Base-by-base conservation (phyloP, 129 eudicot species). In the Mikania micrantha region DNA sequence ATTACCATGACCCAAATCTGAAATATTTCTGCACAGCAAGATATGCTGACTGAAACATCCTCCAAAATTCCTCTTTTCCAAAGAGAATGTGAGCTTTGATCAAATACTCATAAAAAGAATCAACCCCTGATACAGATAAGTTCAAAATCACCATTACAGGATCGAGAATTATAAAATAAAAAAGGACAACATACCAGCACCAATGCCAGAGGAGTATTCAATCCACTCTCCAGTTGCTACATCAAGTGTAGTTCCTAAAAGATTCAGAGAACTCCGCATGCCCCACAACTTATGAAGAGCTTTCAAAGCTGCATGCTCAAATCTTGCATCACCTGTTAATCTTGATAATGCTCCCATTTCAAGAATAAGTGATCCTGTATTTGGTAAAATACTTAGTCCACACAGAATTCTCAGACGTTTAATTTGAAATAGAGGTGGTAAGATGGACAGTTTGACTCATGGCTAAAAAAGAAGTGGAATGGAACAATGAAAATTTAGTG, bases 1-100 rank as follows among this genome's bases (percentile, higher is more conserved):
- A 73, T 47, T 91, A 93, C 99, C 99, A 89, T 76, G 96, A 85
- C 44, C 96, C 99, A 44, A 86, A 82, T 89, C 92, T 84, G 61
- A 93, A 89, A 70, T 93, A 83, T 77, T 89, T 93, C 72, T 93
- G 99, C 56, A 84, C 93, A 67, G 81, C 92, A 76, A 89, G 57
- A 78, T 93, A 93, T 64, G 99, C 99, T n/a, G 96, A 81, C 61
- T 86, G 96, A 80, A 93, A 93, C 99, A 93, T 93, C 81, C 82
- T 81, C 99, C 99, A 93, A 69, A 73, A 84, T 66, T 89, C 99
- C 29, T 88, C 96, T 73, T 79, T 89, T 73, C 99, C 99, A 25
- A 93, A 93, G 25, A 93, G 87, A 84, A 93, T 79, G 83, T 93
- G 87, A 49, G 95, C 98, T 84, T 93, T 93, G 56, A 89, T 72